Conservation (phyloP, 2,329 filamentous ascomycete species). For the Xylariales sp. region DNA sequence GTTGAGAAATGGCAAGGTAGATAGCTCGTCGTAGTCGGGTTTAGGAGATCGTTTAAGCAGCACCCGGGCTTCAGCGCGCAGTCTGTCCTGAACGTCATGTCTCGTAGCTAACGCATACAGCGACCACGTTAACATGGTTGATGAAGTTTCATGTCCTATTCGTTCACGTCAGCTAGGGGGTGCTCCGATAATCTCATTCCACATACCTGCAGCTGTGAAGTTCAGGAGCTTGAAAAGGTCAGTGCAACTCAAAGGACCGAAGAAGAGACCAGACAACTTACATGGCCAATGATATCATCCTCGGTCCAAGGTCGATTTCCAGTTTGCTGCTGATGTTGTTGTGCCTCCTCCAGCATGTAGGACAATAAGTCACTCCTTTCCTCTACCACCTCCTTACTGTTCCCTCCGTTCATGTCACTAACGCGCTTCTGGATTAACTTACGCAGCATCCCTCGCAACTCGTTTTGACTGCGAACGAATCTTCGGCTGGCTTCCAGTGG, state of each 20-base stretch:
- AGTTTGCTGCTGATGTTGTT: constrained; percentile 15
- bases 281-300: constrained; percentile 28
- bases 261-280: constrained; percentile 11
- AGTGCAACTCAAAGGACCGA: not conserved
- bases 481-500: constrained; percentile 33
- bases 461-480: constrained; percentile 29
- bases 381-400: constrained; percentile 16
- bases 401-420: constrained; percentile 21
- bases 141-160: constrained; percentile 31
- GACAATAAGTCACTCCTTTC: constrained; percentile 22
- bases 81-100: constrained; percentile 25
- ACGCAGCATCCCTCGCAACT: constrained; percentile 29
- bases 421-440: constrained; percentile 25
- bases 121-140: constrained; percentile 28
- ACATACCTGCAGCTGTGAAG: constrained; percentile 18
- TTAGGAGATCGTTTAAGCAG: constrained; percentile 13
- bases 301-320: constrained; percentile 23
- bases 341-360: constrained; percentile 26
- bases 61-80: constrained; percentile 27
- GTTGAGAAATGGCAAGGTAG: constrained; percentile 27
- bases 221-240: constrained; percentile 13
- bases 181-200: constrained; percentile 1
- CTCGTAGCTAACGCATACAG: constrained; percentile 25
- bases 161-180: not conserved
- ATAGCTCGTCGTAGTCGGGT: constrained; percentile 24